Base-by-base conservation (phyloP, 805 yeast species). In the Kuraishia borneana region DNA sequence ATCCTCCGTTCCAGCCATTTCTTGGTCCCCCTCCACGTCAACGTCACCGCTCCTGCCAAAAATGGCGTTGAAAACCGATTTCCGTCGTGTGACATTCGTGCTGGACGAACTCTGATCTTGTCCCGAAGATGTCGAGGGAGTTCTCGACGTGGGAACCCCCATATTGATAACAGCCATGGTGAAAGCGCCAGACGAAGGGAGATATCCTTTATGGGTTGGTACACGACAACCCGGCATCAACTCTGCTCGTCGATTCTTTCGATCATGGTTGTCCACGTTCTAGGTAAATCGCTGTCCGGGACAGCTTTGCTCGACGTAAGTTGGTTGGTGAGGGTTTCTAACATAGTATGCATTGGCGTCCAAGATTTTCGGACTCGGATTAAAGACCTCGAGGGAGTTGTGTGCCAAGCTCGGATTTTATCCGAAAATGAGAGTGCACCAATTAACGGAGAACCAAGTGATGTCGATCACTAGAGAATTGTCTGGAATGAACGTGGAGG, bases 341-440 rank as follows among this genome's bases (percentile, higher is more conserved):
- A 8, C 25, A 21, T 8, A 12, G 25, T 28, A 16, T 42, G 97
- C 94, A 4, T 65, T 92, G 41, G 76, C 88, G 18, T 70, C 80
- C 37, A 78, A 77, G 41, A 79, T 92, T 43, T 88, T 83, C 53
- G 98, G 97, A 21, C 64, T 92, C 27, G 96, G 97, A n/a, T 56
- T 61, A 31, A 55, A 61, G 35, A 74, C 82, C 7, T 89, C 96
- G 2, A 72, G 71, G 42, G 64, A 66, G 47, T 65, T 92, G 35
- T 87, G 96, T 54, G 77, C 96, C 26, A 84, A 76, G 51, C 73
- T 89, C 17, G 96, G 95, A 8, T 71, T 92, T 39, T 89, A 88
- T 51, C 97, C 97, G 31, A 66, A 71, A 53, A 88, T 89, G 94
- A 75, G 95, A 60, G 80, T 88, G 83, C 92, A 83, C 54, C 95